Evolutionary conservation across 2,329 filamentous ascomycete genomes (phyloP), one percentile per base, ranked within the genome.

Genomic region (Botryotinia narcissicola): DNA sequence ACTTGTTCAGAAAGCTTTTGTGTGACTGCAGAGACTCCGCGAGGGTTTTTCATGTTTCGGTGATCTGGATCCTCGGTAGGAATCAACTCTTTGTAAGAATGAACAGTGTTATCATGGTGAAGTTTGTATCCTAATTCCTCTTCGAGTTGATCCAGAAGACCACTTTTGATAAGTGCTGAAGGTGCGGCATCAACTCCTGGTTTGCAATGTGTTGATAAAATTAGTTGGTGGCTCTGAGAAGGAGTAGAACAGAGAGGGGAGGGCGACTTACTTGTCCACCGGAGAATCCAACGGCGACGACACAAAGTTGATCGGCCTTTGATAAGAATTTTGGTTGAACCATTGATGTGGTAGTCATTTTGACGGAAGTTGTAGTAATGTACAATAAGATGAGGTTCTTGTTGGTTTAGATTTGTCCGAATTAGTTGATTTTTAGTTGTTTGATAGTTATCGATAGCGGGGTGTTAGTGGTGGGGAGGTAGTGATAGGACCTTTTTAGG

Each of bases 251-350:
- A 35, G 72, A 22, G 46, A 48, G 46, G 44, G 20, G 3, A 48
- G 48, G 42, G 68, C 16, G 73, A 69, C 86, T 79, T 90, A 96
- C 94, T 90, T 98, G 96, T 73, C 96, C 96, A 77, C 95, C 95
- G 71, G 94, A 97, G 86, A 98, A 99, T 76, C 95, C 95, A 54
- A 98, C 96, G 68, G 95, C 94, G 54, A 98, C 94, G 73, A 99
- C 89, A 75, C 95, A 96, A 76, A 99, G 87, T 80, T 98, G 91
- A 80, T 93, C 87, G 46, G 90, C 89, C 81, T 91, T 87, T 76
- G 91, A 87, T 78, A 98, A 91, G 85, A 98, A 98, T 81, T 92
- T 94, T 73, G 79, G 78, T 59, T 80, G 73, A 71, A 81, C 73
- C 79, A 81, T 81, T 48, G 79, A 80, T 40, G 78, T 78, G 51